Evolutionary conservation across 768 basidiomycete species (phyloP), one percentile per base, ranked within the genome.

Genomic region (Mycena capillaripes): DNA sequence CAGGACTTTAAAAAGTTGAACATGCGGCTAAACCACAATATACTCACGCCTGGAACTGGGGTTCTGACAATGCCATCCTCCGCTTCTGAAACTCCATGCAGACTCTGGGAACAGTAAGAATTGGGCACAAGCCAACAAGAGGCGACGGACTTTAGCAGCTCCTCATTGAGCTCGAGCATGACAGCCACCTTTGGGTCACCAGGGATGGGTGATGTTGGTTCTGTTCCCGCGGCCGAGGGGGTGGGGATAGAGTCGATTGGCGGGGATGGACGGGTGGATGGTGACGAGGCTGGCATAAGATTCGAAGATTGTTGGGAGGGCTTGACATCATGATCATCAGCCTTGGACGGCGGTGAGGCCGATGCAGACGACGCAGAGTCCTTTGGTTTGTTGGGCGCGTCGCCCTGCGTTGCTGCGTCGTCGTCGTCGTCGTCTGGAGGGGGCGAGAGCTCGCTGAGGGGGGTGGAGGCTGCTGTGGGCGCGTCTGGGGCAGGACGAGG

Each of bases 371-470:
- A 76, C 76, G 52, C 69, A 52, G 64, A 53, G 69, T 69, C 52
- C 50, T 75, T 64, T 14, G 23, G 34, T 50, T 44, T 53, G 4
- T 61, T 40, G 40, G 48, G 14, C n/a, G 38, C 34, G 59, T 71
- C 63, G 11, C 68, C 42, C 34, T 75, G 79, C 59, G 79, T 78
- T 38, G 82, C 81, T 61, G 85, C 82, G 62, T 82, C 81, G 4
- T 85, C 84, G 30, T 89, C 89, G 56, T 90, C 89, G 27, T 84
- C 83, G 76, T 90, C 89, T 46, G 91, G 89, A 0, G 91, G 87
- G 1, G 92, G 90, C 10, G 93, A 93, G 29, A 94, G 89, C 72
- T 94, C 93, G 74, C 91, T 94, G 78, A 95, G 89, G 4, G 93
- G 93, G 0, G 93, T 93, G 25, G 91, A 92, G 17, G 80, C 77